phyloP scores from a whole-genome alignment of 2,329 filamentous ascomycete species.

The Grosmannia clavigera region DNA sequence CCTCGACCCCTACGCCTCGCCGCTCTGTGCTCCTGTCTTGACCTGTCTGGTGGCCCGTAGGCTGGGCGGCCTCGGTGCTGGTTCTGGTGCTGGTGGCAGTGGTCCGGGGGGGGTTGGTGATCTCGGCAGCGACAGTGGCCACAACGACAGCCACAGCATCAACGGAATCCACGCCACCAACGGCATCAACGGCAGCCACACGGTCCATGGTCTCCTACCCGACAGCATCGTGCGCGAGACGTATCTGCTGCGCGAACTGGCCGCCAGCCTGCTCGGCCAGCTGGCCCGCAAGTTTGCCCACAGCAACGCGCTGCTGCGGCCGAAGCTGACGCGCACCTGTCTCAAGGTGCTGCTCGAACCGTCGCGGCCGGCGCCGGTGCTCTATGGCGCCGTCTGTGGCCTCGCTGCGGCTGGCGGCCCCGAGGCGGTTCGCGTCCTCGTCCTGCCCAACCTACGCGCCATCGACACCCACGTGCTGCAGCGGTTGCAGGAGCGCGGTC shows the following conservation, averaged over 20 bases:
- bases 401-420: conserved; percentile 63
- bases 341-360: conserved; percentile 87
- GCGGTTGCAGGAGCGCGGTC: conserved; percentile 39
- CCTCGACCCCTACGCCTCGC: conserved; percentile 46
- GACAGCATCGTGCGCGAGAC: conserved; percentile 38
- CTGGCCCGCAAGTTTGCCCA: conserved; percentile 73
- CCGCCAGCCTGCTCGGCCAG: conserved; percentile 67
- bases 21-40: conserved; percentile 73
- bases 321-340: conserved; percentile 83
- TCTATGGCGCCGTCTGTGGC: conserved; percentile 80
- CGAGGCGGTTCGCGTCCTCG: conserved; percentile 43
- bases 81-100: conserved; percentile 10
- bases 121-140: neutral
- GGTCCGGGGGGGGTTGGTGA: neutral
- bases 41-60: conserved; percentile 83
- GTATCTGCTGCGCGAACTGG: conserved; percentile 72
- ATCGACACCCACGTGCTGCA: conserved; percentile 42
- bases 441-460: conserved; percentile 41
- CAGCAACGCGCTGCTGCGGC: conserved; percentile 69
- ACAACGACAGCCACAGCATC: neutral
- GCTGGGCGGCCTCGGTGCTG: conserved; percentile 41
- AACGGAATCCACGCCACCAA: neutral
- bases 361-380: conserved; percentile 65
- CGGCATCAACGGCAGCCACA: neutral
- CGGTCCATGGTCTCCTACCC: too few species aligned